Evolutionary conservation across 2,329 filamentous ascomycete species (phyloP).

Genomic region (Hysterium pulicare): DNA sequence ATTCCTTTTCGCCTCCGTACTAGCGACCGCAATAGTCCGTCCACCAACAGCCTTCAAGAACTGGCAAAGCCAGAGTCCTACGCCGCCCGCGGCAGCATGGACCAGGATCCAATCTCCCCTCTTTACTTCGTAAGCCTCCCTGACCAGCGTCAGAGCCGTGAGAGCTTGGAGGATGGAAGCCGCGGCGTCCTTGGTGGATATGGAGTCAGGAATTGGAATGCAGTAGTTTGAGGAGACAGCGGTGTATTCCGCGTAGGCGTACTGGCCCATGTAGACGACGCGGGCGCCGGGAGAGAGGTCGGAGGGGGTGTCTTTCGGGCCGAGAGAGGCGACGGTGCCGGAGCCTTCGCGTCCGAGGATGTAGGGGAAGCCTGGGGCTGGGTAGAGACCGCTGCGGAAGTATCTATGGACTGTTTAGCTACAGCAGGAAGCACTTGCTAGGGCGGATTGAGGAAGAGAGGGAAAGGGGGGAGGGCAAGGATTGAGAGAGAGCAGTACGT

Average conservation of each 20-base stretch:
- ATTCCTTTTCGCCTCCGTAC: constrained; percentile 67
- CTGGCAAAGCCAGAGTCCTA: constrained; percentile 68
- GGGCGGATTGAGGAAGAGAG: constrained; percentile 1
- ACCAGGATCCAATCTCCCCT: constrained; percentile 78
- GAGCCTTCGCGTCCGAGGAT: constrained; percentile 77
- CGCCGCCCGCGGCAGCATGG: constrained; percentile 81
- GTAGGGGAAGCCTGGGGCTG: constrained; percentile 63
- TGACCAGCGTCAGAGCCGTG: constrained; percentile 75
- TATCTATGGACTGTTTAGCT: constrained; percentile 59
- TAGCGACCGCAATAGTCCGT: constrained; percentile 75
- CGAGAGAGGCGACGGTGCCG: constrained; percentile 65
- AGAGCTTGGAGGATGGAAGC: constrained; percentile 76
- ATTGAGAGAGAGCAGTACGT: constrained; percentile 49
- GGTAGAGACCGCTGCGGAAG: constrained; percentile 82
- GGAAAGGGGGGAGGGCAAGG: neutral
- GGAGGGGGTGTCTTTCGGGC: constrained; percentile 49
- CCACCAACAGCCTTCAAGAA: constrained; percentile 70
- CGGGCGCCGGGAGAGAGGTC: constrained; percentile 64
- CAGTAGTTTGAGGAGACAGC: constrained; percentile 53
- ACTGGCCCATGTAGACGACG: constrained; percentile 64
- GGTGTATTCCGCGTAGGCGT: constrained; percentile 60
- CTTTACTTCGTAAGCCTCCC: constrained; percentile 68
- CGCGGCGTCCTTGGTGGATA: constrained; percentile 62
- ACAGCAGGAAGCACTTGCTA: neutral
- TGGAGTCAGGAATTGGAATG: constrained; percentile 60